phyloP scores from a whole-genome alignment of 768 basidiomycete species.

The Heimioporus sp. region DNA sequence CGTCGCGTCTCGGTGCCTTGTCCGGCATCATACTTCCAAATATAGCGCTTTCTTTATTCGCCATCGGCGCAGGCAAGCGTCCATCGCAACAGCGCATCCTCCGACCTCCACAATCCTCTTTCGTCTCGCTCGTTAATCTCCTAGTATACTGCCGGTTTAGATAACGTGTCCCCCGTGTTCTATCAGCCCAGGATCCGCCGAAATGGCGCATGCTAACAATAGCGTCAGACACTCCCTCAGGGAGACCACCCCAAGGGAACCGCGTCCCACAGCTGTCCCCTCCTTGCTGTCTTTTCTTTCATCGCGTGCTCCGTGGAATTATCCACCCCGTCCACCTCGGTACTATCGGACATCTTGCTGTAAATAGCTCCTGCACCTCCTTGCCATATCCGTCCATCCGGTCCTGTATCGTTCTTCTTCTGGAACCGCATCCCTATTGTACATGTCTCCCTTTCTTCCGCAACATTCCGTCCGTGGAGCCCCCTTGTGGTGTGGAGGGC shows the following conservation, averaged over 20 bases:
- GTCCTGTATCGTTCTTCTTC: conserved; percentile 8
- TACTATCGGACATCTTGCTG: conserved; percentile 1
- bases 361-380: background rate
- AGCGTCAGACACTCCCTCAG: conserved; percentile 12
- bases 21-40: conserved; percentile 2
- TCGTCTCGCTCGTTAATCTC: too few relatives aligned
- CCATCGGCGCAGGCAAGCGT: background rate
- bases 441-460: background rate
- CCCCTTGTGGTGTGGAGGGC: conserved; percentile 11
- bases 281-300: background rate
- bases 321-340: conserved; percentile 5
- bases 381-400: conserved; percentile 14
- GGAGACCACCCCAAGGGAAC: conserved; percentile 10
- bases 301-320: conserved; percentile 10
- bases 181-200: background rate
- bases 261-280: background rate
- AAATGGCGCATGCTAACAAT: conserved; percentile 13
- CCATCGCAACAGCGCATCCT: conserved; percentile 11
- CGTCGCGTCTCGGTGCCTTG: conserved; percentile 12
- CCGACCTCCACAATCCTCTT: conserved; percentile 5
- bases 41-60: background rate
- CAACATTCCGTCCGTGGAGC: conserved; percentile 6
- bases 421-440: background rate
- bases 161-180: conserved; percentile 16
- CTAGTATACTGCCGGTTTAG: background rate